Conservation (phyloP, 441 rosid genomes). For the Croton setiger region DNA sequence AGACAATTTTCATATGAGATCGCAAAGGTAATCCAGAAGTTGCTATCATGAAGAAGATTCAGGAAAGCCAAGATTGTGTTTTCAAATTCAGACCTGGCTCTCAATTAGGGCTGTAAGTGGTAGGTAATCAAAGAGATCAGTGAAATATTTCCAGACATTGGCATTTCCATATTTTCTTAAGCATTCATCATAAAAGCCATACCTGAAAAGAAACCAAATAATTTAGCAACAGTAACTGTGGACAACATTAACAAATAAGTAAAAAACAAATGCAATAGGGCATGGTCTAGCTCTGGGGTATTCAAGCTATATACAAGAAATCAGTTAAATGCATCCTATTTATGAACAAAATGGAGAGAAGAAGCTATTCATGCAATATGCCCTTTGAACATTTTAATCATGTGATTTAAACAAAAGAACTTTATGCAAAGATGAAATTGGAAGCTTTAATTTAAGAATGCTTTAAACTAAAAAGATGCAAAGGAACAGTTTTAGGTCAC, state of each 20-base stretch:
- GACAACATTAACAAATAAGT: neutral
- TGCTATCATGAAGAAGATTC: neutral
- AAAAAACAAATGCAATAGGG: slow-evolving; percentile 9
- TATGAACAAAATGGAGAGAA: neutral
- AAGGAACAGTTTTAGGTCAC: neutral
- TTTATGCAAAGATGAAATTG: neutral
- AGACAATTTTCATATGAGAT: slow-evolving; percentile 18
- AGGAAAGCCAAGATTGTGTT: neutral
- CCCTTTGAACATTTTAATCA: neutral
- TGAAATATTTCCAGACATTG: slow-evolving; percentile 73
- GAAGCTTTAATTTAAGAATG: neutral
- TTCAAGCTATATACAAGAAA: neutral
- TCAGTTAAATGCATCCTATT: neutral
- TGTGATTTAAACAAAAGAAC: neutral
- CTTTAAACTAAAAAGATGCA: neutral
- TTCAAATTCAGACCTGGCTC: slow-evolving; percentile 57
- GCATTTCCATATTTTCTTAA: slow-evolving; percentile 80
- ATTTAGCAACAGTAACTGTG: neutral
- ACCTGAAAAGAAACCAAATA: slow-evolving; percentile 40
- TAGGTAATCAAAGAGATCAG: slow-evolving; percentile 75
- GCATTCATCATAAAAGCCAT: slow-evolving; percentile 79
- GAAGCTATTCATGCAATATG: neutral
- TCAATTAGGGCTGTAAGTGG: slow-evolving; percentile 68
- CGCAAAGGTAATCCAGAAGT: neutral
- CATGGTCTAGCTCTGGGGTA: neutral